Evolutionary conservation across 306 rosid species (phyloP), one percentile per base, ranked within the genome.

Genomic region (Prunus dulcis): DNA sequence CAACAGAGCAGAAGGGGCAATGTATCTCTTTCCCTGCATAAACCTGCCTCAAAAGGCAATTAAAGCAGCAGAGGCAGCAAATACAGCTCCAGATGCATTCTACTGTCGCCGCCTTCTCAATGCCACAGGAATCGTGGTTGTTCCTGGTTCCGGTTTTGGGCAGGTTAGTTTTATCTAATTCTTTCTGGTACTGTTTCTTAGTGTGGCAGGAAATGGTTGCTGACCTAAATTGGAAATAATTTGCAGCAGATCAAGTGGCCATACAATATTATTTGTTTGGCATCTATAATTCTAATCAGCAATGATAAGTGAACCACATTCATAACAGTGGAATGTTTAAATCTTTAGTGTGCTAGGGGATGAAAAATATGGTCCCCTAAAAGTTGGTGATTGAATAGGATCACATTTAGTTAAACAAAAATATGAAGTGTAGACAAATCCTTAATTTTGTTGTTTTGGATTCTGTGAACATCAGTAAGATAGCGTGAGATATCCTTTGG

Each of bases 91-190:
- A 5, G 97, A 93, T 76, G 89, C 89, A 9, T 91, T 91, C 84
- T 93, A 93, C 60, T 90, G 97, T 49, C 82, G 72, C 47, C 84
- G 77, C 50, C 88, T 93, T 72, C 96, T 91, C 67, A 85, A 91
- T 69, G 90, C 96, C 66, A 91, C 98, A 0, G 98, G 98, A 75
- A 79, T 93, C 9, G 96, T 93, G 4, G 84, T 90, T 61, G 98
- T 93, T 64, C 97, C 97, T 61, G 97, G 97, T 82, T 93, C 96
- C 65, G 97, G 97, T 77, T 93, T 93, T 14, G 89, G 98, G 76
- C 98, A 93, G 93, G 98, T 91, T 83, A 61, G 91, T 82, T 65
- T 55, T 18, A 62, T 47, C 3, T 25, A 12, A 38, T 38, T 6
- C 43, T 65, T 70, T 47, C 30, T 50, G 23, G 34, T 46, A 49